Evolutionary conservation across 495 filamentous ascomycete genomes (phyloP), one percentile per base, ranked within the genome.

Genomic region (Chaetomium fimeti): DNA sequence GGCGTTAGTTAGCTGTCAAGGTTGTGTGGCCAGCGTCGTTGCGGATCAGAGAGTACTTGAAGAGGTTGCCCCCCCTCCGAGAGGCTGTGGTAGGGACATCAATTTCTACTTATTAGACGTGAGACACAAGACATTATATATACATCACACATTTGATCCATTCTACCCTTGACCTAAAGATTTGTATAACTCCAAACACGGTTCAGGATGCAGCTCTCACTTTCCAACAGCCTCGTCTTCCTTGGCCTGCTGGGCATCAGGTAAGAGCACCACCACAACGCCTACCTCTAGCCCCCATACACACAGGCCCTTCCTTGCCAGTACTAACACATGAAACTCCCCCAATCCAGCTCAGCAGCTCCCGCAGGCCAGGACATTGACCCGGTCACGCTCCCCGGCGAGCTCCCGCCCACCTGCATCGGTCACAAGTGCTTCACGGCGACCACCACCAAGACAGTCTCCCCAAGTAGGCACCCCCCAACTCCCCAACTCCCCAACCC

Each of bases 361-460:
- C 57, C 57, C 16, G 57, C 57, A 2, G 20, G 40, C 13, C 24
- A 28, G 32, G 42, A 48, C 15, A 20, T 56, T 11, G 32, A 36
- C 32, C 32, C 32, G 8, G 32, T 36, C 24, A 57, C 40, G 27
- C 12, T 63, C 4, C 11, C 16, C n/a, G 16, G 6, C n/a, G 38
- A 15, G 15, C 40, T 57, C 40, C 61, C 61, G 12, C 28, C 61
- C n/a, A 48, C 51, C 40, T 63, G 61, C 53, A 16, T 49, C n/a
- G 27, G 27, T 4, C 32, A 28, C 18, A 56, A 53, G 25, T 74
- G 72, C 68, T 69, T 63, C 63, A 70, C 69, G 0, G 54, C 63
- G 45, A 62, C 60, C 1, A 47, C 40, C 22, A 63, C 61, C 36
- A 63, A 53, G 25, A 66, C 61, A 13, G 55, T 56, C 5, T 48